Percentiles rank a stretch among this genome's conserved stretches.
Evolutionary conservation across 1,139 yeast species (phyloP).

Genomic region (Taphrina pruni): DNA sequence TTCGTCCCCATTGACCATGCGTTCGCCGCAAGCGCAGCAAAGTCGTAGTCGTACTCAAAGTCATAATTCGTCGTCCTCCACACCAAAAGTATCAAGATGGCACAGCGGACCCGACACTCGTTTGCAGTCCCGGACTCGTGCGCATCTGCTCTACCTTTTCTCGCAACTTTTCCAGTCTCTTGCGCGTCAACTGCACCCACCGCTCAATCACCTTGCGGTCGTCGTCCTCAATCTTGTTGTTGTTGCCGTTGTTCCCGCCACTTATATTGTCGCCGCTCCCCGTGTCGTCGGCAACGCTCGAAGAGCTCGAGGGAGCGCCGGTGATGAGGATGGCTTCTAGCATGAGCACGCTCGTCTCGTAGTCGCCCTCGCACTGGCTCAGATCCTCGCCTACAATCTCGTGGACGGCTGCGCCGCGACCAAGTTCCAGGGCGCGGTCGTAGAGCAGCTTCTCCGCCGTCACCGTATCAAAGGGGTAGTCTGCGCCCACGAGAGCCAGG

Average conservation of each 20-base stretch:
- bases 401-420: constrained; percentile 85
- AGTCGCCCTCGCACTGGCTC: constrained; percentile 60
- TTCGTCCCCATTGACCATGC: too few relatives aligned
- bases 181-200: constrained; percentile 25
- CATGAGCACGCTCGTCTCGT: constrained; percentile 40
- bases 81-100: background rate
- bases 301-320: background rate
- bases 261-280: constrained; percentile 56
- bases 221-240: constrained; percentile 62
- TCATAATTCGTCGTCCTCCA: too few relatives aligned
- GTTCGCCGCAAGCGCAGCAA: too few relatives aligned
- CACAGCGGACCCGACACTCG: background rate
- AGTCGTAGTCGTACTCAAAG: too few relatives aligned
- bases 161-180: constrained; percentile 29
- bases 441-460: constrained; percentile 85
- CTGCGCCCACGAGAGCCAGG: constrained; percentile 30
- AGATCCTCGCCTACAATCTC: constrained; percentile 80
- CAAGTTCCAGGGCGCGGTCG: constrained; percentile 91
- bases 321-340: constrained; percentile 45
- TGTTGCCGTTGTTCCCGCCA: constrained; percentile 53
- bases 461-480: constrained; percentile 48
- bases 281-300: background rate
- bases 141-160: constrained; percentile 20
- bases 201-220: constrained; percentile 75
- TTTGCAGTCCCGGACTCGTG: constrained; percentile 14